Conservation (phyloP, 139 green algal species). For the Eudorina sp. region DNA sequence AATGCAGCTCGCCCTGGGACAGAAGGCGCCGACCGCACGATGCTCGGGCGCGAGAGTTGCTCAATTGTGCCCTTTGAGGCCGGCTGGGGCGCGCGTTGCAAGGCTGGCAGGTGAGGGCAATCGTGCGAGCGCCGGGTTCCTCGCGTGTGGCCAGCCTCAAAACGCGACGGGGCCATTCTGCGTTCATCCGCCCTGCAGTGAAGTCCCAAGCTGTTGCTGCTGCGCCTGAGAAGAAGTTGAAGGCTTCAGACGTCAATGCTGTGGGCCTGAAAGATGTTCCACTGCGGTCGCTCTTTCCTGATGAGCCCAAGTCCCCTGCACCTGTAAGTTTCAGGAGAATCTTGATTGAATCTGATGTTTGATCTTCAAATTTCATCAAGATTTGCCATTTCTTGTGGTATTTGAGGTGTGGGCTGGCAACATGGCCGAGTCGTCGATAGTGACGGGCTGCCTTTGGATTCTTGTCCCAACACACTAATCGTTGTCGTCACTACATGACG, state of each 20-base stretch:
- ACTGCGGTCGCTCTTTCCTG: conserved; percentile 87
- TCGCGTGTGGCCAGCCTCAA: conserved; percentile 23
- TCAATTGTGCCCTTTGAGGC: not conserved
- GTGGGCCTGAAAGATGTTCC: conserved; percentile 90
- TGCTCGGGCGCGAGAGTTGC: not conserved
- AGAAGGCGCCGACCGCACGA: not conserved
- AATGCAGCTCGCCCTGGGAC: conserved; percentile 12
- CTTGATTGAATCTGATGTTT: not conserved
- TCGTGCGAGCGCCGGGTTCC: not conserved
- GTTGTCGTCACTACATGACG: too few species aligned
- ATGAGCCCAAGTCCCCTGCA: conserved; percentile 70
- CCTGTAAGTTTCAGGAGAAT: conserved; percentile 63
- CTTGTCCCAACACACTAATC: too few species aligned
- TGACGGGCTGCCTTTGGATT: too few species aligned
- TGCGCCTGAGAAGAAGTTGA: not conserved
- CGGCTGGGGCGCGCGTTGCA: not conserved
- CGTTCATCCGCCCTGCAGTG: conserved; percentile 1
- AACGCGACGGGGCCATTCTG: not conserved
- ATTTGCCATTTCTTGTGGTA: not conserved
- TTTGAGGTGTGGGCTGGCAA: too few species aligned
- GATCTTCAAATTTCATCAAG: not conserved
- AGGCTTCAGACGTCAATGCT: conserved; percentile 54
- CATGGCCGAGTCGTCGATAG: too few species aligned
- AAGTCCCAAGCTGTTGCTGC: conserved; percentile 33
- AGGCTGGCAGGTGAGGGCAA: not conserved